These are phyloP conservation scores for Phyllosticta citribraziliensis DNA, from an alignment of 2,329 filamentous ascomycete species.

Conservation along the genomic window DNA sequence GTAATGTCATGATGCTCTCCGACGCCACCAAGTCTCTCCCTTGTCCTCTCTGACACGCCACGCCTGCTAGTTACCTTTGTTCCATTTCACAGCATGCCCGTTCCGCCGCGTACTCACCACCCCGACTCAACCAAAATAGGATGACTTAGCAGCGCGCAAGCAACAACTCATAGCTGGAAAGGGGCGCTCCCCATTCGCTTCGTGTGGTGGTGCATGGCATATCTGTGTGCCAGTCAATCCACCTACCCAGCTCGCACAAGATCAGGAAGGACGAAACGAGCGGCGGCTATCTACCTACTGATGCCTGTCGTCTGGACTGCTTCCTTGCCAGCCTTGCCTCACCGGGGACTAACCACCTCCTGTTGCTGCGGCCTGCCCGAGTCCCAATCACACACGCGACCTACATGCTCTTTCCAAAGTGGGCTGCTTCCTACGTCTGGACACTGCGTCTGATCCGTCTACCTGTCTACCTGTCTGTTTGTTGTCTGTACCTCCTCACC, in stretches of 20 bases:
- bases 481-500: neutral
- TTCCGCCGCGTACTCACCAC: neutral
- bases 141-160: neutral
- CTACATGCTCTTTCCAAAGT: neutral
- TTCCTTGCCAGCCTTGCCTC: neutral
- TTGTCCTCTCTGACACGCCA: neutral
- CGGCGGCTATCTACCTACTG: neutral
- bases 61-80: neutral
- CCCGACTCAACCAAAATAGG: too few relatives aligned
- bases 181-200: too few relatives aligned
- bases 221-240: too few relatives aligned
- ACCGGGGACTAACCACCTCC: neutral
- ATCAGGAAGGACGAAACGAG: neutral
- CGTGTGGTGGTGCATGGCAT: too few relatives aligned
- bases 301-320: neutral
- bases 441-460: too few relatives aligned
- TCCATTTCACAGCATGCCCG: neutral
- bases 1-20: neutral
- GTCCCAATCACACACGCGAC: neutral
- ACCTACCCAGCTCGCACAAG: neutral
- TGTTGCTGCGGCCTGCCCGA: neutral
- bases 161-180: neutral
- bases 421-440: neutral
- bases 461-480: too few relatives aligned
- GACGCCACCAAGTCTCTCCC: neutral